Conservation (phyloP, 306 rosid species). For the Alnus rubra region DNA sequence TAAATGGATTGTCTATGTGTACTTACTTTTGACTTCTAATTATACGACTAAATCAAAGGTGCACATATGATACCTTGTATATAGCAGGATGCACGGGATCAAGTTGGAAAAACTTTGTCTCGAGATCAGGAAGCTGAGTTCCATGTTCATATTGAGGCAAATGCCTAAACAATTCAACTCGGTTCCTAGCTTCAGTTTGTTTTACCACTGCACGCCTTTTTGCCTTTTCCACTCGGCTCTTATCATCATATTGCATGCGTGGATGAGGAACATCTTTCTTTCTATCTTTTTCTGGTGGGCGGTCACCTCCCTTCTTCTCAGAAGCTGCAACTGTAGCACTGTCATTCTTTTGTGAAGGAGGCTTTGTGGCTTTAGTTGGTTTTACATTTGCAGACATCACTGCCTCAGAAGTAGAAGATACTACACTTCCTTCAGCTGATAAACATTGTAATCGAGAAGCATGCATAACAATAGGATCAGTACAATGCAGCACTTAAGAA, state of each 20-base stretch:
- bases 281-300: slow-evolving; percentile 55
- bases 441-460: slow-evolving; percentile 16
- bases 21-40: background rate
- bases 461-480: slow-evolving; percentile 26
- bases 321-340: slow-evolving; percentile 43
- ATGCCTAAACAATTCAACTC: slow-evolving; percentile 66
- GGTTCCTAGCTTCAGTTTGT: slow-evolving; percentile 59
- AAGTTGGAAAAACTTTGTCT: slow-evolving; percentile 56
- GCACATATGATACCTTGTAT: slow-evolving; percentile 43
- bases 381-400: slow-evolving; percentile 32
- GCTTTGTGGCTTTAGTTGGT: slow-evolving; percentile 44
- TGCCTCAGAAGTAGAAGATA: slow-evolving; percentile 37
- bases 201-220: slow-evolving; percentile 61
- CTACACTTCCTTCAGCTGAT: slow-evolving; percentile 49
- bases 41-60: background rate
- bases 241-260: slow-evolving; percentile 65
- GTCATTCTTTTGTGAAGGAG: slow-evolving; percentile 41
- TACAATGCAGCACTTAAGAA: slow-evolving; percentile 3
- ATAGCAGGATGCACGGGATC: slow-evolving; percentile 57
- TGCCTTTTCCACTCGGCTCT: slow-evolving; percentile 60
- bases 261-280: slow-evolving; percentile 70
- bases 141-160: slow-evolving; percentile 69
- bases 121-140: slow-evolving; percentile 62
- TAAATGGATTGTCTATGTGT: background rate
- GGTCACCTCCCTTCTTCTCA: slow-evolving; percentile 56